Conservation (phyloP, 2,329 filamentous ascomycete genomes). For the Lasiodiplodia sp. region DNA sequence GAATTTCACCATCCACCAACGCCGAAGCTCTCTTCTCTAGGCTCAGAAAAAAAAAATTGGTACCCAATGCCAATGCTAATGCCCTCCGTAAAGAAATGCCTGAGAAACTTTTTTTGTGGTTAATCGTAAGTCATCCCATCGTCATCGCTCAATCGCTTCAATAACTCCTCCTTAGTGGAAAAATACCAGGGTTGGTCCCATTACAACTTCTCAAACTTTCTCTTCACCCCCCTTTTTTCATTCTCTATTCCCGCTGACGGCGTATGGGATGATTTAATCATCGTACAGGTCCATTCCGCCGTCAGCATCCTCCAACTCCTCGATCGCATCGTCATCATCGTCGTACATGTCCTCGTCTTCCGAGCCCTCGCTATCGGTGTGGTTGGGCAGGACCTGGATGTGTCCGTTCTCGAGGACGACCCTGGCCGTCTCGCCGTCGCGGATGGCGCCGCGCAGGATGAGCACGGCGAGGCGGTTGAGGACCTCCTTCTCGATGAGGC, state of each 20-base stretch:
- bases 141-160: not conserved
- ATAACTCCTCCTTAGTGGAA: not conserved
- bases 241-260: not conserved
- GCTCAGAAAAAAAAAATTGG: not conserved
- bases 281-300: slow-evolving; percentile 72
- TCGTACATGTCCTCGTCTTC: slow-evolving; percentile 78
- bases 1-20: not conserved
- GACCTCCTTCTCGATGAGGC: slow-evolving; percentile 96
- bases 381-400: slow-evolving; percentile 84
- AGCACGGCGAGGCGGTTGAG: slow-evolving; percentile 92
- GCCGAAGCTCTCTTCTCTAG: not conserved
- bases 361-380: slow-evolving; percentile 66
- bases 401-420: slow-evolving; percentile 82
- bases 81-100: not conserved
- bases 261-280: slow-evolving; percentile 59
- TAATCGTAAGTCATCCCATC: not conserved
- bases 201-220: not conserved
- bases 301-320: slow-evolving; percentile 65
- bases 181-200: not conserved
- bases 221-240: not conserved
- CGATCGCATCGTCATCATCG: slow-evolving; percentile 76
- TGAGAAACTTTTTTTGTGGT: not conserved
- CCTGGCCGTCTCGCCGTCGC: slow-evolving; percentile 82
- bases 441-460: slow-evolving; percentile 83
- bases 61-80: not conserved